Conservation (phyloP, 2,329 filamentous ascomycete species). For the Sporothrix protearum region DNA sequence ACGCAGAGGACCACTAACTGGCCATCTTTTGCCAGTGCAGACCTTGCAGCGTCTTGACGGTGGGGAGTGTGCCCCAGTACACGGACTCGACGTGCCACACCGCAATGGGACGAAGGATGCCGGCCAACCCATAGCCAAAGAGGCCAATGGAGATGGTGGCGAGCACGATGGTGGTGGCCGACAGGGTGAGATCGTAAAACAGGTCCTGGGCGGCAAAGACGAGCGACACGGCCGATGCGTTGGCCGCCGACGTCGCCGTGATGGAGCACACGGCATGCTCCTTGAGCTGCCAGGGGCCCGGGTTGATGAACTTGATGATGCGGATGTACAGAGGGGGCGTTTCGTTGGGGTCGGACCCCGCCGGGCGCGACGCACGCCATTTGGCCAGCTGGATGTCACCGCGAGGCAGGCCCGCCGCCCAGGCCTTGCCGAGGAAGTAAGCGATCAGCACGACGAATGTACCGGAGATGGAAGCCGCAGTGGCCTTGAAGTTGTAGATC, state of each 20-base stretch:
- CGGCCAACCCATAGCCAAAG: conserved; percentile 54
- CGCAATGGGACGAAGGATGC: conserved; percentile 50
- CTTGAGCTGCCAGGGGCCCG: conserved; percentile 51
- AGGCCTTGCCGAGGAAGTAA: conserved; percentile 52
- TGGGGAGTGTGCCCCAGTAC: conserved; percentile 53
- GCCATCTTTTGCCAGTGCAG: conserved; percentile 52
- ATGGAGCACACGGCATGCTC: conserved; percentile 54
- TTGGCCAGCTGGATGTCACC: conserved; percentile 48
- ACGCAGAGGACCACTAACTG: conserved; percentile 47
- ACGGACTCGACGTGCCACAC: conserved; percentile 56
- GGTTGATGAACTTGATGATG: conserved; percentile 47
- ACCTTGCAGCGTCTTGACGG: conserved; percentile 52
- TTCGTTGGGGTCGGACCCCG: conserved; percentile 37
- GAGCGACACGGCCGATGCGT: conserved; percentile 41
- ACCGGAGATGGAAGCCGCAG: conserved; percentile 45
- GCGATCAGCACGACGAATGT: conserved; percentile 57
- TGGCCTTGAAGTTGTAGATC: conserved; percentile 49
- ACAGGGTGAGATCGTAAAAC: conserved; percentile 50
- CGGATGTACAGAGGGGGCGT: conserved; percentile 42
- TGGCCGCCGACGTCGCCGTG: conserved; percentile 52
- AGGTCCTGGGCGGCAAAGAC: conserved; percentile 50
- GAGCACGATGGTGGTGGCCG: conserved; percentile 46
- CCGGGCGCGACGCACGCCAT: conserved; percentile 40
- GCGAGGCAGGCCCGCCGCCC: conserved; percentile 47
- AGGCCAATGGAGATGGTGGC: conserved; percentile 52